Conservation (phyloP, 805 yeast species). For the Huiozyma naganishii region DNA sequence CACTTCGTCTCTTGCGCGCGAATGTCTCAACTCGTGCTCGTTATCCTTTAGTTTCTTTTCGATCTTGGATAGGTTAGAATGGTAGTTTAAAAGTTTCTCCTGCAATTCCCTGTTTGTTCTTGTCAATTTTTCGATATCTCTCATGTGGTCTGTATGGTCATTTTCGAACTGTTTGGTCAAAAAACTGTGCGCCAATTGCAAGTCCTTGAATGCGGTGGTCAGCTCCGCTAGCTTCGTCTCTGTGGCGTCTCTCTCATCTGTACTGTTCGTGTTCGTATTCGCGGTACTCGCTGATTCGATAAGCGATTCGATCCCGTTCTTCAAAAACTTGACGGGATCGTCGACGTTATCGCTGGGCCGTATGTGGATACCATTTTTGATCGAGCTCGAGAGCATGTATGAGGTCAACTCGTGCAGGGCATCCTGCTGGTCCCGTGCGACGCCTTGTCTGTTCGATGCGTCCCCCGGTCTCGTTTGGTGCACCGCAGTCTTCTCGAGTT, state of each 20-base stretch:
- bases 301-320: constrained; percentile 20
- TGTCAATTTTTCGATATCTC: constrained; percentile 43
- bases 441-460: not conserved
- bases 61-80: constrained; percentile 28
- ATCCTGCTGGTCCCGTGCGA: constrained; percentile 1
- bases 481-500: not conserved
- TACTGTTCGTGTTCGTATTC: not conserved
- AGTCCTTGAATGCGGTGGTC: constrained; percentile 53
- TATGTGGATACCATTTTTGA: constrained; percentile 21
- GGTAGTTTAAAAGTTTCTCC: constrained; percentile 36
- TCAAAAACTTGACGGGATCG: constrained; percentile 20
- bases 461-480: not conserved
- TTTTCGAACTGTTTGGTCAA: constrained; percentile 57
- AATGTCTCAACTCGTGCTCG: not conserved
- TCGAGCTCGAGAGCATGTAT: constrained; percentile 21
- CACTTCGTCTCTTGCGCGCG: not conserved
- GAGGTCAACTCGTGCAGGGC: constrained; percentile 23
- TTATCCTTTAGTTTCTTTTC: not conserved
- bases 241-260: not conserved
- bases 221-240: constrained; percentile 19
- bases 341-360: constrained; percentile 12
- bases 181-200: constrained; percentile 62
- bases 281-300: constrained; percentile 3
- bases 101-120: constrained; percentile 41
- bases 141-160: constrained; percentile 46